These are phyloP conservation scores for Colletotrichum sp. DNA, from an alignment of 2,329 filamentous ascomycete genomes.

Conservation along the genomic window DNA sequence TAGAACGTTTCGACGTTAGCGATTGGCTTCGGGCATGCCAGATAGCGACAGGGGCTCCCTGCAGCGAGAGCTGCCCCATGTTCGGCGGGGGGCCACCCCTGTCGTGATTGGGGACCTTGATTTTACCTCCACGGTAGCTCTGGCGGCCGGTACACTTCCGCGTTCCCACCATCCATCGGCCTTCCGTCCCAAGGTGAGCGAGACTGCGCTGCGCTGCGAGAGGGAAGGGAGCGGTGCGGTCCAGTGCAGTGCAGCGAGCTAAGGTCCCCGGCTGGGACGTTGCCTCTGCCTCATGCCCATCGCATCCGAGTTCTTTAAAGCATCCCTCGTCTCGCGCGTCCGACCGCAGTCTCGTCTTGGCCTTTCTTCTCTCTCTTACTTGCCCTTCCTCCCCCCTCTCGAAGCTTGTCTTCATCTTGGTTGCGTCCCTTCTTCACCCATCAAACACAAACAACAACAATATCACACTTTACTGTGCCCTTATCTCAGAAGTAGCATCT, in stretches of 20 bases:
- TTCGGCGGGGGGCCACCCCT: background rate
- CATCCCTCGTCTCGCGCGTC: slow-evolving; percentile 7
- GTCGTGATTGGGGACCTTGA: background rate
- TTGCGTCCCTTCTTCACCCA: background rate
- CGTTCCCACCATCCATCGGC: background rate
- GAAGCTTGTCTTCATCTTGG: slow-evolving; percentile 8
- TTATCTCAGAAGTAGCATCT: background rate
- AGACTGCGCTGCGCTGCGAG: background rate
- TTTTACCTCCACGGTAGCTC: background rate
- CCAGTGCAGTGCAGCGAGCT: background rate
- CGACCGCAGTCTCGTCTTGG: background rate
- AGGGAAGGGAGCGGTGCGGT: background rate
- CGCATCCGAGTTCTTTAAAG: slow-evolving; percentile 10
- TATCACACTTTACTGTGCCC: background rate
- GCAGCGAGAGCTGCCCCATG: background rate
- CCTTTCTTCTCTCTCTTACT: background rate
- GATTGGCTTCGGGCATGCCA: slow-evolving; percentile 12
- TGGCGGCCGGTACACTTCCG: background rate
- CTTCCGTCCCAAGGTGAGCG: background rate
- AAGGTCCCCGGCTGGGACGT: slow-evolving; percentile 3
- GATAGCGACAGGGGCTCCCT: slow-evolving; percentile 1
- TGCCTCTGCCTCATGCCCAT: slow-evolving; percentile 17
- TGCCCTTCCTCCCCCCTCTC: background rate
- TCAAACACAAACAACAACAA: background rate
- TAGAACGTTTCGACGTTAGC: slow-evolving; percentile 7